phyloP scores from a whole-genome alignment of 345 rosid species.

The Brassica napus region DNA sequence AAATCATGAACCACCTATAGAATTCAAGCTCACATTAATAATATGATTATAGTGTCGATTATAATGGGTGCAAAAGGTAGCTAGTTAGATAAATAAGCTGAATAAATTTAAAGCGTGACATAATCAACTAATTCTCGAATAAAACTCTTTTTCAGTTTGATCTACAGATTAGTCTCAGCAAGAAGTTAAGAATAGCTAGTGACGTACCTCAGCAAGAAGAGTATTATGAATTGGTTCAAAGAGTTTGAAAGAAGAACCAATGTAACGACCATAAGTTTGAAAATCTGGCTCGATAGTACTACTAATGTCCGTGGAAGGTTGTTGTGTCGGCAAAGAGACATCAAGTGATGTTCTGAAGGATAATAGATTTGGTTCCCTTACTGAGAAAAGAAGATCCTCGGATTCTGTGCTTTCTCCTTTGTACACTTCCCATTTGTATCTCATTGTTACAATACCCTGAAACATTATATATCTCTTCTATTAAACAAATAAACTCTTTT shows the following conservation, averaged over 20 bases:
- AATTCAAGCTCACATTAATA: neutral
- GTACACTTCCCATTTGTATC: constrained; percentile 38
- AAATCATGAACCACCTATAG: constrained; percentile 50
- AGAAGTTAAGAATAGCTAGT: neutral
- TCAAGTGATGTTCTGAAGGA: constrained; percentile 53
- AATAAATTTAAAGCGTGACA: neutral
- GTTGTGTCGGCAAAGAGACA: constrained; percentile 43
- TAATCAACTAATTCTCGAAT: neutral
- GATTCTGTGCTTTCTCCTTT: constrained; percentile 26
- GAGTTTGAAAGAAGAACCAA: constrained; percentile 65
- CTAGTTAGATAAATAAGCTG: neutral
- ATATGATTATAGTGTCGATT: neutral
- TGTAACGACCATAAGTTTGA: constrained; percentile 44
- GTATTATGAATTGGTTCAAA: constrained; percentile 42
- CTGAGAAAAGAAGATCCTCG: constrained; percentile 44
- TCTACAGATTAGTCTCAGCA: neutral
- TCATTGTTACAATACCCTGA: constrained; percentile 39
- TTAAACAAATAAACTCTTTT: neutral
- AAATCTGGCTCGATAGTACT: constrained; percentile 40
- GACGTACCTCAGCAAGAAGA: constrained; percentile 62
- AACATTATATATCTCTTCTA: neutral
- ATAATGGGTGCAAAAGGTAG: neutral
- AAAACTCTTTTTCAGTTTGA: neutral
- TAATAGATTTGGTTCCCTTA: constrained; percentile 47
- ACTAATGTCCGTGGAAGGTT: constrained; percentile 2